Percentiles rank a stretch among this genome's conserved stretches.
These are phyloP conservation scores for Sphaerostilbella broomeana DNA, from an alignment of 2,329 filamentous ascomycete genomes.

Conservation along the genomic window DNA sequence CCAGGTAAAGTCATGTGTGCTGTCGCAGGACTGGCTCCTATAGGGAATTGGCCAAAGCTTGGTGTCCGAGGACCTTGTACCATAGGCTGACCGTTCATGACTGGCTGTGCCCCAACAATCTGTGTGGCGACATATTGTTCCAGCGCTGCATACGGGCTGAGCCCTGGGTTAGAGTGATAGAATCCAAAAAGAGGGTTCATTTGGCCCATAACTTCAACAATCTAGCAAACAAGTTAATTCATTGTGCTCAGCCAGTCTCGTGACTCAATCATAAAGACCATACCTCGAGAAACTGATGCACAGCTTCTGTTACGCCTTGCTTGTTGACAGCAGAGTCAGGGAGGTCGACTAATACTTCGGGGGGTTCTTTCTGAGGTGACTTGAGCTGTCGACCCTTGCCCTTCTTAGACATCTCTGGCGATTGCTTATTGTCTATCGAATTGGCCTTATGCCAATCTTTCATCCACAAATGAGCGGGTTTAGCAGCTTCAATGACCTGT, in stretches of 20 bases:
- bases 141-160: slow-evolving; percentile 52
- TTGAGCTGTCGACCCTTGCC: slow-evolving; percentile 52
- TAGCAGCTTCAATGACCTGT: slow-evolving; percentile 54
- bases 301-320: slow-evolving; percentile 54
- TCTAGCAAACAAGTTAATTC: slow-evolving; percentile 31
- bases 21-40: slow-evolving; percentile 54
- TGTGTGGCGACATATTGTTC: slow-evolving; percentile 51
- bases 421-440: slow-evolving; percentile 49
- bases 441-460: slow-evolving; percentile 60
- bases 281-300: slow-evolving; percentile 61
- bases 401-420: slow-evolving; percentile 64
- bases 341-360: slow-evolving; percentile 51
- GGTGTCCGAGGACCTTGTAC: slow-evolving; percentile 46
- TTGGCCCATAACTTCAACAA: slow-evolving; percentile 60
- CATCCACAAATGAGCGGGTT: slow-evolving; percentile 56
- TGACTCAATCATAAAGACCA: slow-evolving; percentile 11
- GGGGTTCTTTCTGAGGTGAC: slow-evolving; percentile 52
- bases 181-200: slow-evolving; percentile 59
- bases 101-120: slow-evolving; percentile 34
- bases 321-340: slow-evolving; percentile 52
- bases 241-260: background rate
- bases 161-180: slow-evolving; percentile 46
- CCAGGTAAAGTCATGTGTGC: slow-evolving; percentile 56
- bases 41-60: slow-evolving; percentile 50
- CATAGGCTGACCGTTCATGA: slow-evolving; percentile 44